phyloP scores from a whole-genome alignment of 2,329 filamentous ascomycete species.

The Claviceps purpurea region DNA sequence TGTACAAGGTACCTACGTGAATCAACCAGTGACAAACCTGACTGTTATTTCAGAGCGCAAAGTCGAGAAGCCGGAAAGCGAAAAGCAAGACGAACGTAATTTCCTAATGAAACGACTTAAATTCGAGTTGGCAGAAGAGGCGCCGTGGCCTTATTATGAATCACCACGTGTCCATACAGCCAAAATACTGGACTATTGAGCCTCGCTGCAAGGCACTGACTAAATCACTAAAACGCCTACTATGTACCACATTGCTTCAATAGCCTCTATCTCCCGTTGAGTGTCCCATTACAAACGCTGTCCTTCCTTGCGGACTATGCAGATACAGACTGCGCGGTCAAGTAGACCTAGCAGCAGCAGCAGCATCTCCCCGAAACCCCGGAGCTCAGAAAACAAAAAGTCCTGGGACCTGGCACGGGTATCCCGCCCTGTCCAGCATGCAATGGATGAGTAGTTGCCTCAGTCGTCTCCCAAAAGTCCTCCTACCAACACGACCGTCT shows the following conservation, averaged over 20 bases:
- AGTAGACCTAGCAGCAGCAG: too few species aligned
- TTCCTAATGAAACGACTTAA: background rate
- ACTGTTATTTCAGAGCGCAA: too few species aligned
- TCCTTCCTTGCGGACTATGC: too few species aligned
- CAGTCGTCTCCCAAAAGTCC: background rate
- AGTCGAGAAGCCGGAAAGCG: background rate
- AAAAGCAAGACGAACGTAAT: background rate
- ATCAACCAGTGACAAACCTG: too few species aligned
- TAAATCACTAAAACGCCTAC: too few species aligned
- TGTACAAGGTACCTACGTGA: too few species aligned
- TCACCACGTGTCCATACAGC: background rate
- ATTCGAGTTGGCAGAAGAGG: background rate
- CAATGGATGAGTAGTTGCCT: background rate
- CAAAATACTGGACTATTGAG: background rate
- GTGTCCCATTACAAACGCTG: too few species aligned
- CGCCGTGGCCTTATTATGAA: background rate
- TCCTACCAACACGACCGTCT: background rate
- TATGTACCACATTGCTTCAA: too few species aligned
- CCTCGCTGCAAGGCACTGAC: background rate
- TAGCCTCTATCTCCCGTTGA: too few species aligned
- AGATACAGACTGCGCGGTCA: too few species aligned
- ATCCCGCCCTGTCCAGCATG: background rate
- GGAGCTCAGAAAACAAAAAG: background rate
- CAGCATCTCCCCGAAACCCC: too few species aligned
- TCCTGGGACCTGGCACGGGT: background rate